phyloP scores from a whole-genome alignment of 2,329 filamentous ascomycete species.

The Hypoxylon sp. region DNA sequence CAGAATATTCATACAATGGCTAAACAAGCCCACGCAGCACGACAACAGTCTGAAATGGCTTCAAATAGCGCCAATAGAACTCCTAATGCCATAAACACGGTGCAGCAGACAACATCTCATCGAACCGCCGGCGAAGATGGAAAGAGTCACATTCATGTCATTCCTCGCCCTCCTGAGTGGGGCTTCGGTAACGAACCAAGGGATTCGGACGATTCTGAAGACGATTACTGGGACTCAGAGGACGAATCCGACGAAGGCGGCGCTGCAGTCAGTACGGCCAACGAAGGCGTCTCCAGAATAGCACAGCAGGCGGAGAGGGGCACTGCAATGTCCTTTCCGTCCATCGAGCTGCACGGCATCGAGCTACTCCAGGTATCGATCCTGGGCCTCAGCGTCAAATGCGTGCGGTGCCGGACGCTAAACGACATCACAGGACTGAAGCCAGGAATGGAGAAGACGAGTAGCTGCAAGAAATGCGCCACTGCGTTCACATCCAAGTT shows the following conservation, averaged over 20 bases:
- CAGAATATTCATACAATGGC: conserved; percentile 79
- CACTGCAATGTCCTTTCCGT: conserved; percentile 84
- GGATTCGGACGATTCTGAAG: conserved; percentile 60
- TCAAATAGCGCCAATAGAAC: not conserved
- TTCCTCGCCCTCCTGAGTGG: conserved; percentile 86
- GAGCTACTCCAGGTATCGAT: conserved; percentile 79
- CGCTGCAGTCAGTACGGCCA: conserved; percentile 52
- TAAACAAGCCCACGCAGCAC: conserved; percentile 62
- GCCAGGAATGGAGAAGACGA: conserved; percentile 65
- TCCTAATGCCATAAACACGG: not conserved
- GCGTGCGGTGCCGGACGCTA: conserved; percentile 81
- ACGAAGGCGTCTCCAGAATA: conserved; percentile 49
- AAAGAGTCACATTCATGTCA: conserved; percentile 77
- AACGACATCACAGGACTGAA: conserved; percentile 79
- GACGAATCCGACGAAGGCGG: conserved; percentile 65
- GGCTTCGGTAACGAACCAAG: conserved; percentile 61
- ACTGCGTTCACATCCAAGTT: conserved; percentile 68
- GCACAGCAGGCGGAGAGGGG: conserved; percentile 71
- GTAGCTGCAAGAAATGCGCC: conserved; percentile 73
- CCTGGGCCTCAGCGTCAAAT: conserved; percentile 80
- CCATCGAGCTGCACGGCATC: conserved; percentile 81
- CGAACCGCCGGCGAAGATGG: conserved; percentile 58
- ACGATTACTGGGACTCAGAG: conserved; percentile 63
- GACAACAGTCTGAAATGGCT: conserved; percentile 30
- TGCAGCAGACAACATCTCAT: conserved; percentile 30